Base-by-base conservation (phyloP, 345 rosid species). In the Garcia nutans region DNA sequence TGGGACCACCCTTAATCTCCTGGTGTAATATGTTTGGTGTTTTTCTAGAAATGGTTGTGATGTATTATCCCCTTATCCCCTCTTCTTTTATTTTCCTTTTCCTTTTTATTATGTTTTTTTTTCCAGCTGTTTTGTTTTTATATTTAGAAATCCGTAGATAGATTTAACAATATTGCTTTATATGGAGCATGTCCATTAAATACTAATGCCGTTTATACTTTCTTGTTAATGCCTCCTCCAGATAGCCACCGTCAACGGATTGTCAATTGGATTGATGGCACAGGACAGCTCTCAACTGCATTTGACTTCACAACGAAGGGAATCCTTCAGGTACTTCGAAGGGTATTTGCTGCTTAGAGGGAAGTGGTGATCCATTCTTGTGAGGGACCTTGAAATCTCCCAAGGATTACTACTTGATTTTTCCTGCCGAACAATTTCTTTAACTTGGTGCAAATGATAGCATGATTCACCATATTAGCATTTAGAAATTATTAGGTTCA, bases 221-320 rank as follows among this genome's bases (percentile, higher is more conserved):
- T 10, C 70, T 37, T 28, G 68, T 74, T 6, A 56, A 56, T 47
- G 71, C 61, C 58, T 54, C 68, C 15, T 78, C 73, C 88, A 94
- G 97, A 94, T 85, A 87, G 88, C 82, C 97, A 90, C 69, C 87
- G 94, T 72, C 97, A 94, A 64, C 86, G 91, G 79, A 89, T 94
- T 74, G 78, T 92, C 85, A 89, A 85, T 78, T 94, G 94, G 97
- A 92, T 92, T 22, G 92, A 94, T 82, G 84, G 77, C 54, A 84
- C 97, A 2, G 92, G 97, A 61, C 92, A 91, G 84, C 85, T 86
- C 74, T 88, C 97, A 68, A 63, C 92, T 77, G 97, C 95, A 79
- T 94, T 92, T 89, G 97, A 94, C 86, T 94, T 94, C 88, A 94
- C 98, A 65, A 90, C 95, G 10, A 90, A 91, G 78, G 97, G 94